phyloP scores from a whole-genome alignment of 106 monocot genomes.

The Chionographis japonica region DNA sequence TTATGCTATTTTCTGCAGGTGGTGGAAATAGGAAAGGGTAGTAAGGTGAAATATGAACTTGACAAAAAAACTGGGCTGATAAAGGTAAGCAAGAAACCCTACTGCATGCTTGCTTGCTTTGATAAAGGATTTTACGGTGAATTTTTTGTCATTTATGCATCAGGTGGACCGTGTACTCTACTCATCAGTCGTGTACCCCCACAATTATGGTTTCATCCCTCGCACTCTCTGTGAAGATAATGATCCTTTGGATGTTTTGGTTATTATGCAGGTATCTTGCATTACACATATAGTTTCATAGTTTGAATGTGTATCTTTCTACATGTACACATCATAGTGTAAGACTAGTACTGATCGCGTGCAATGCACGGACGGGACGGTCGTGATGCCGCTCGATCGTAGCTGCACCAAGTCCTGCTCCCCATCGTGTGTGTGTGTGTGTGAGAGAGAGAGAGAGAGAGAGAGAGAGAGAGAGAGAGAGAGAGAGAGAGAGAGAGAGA shows the following conservation, averaged over 20 bases:
- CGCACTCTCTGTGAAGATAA: constrained; percentile 87
- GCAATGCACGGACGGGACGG: too few species aligned
- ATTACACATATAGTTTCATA: neutral
- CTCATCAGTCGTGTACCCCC: constrained; percentile 91
- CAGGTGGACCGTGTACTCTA: constrained; percentile 86
- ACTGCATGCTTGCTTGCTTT: neutral
- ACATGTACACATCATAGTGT: too few species aligned
- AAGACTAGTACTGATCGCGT: too few species aligned
- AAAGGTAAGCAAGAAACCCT: constrained; percentile 33
- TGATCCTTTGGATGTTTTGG: constrained; percentile 83
- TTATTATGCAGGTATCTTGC: constrained; percentile 77
- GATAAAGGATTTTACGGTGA: neutral
- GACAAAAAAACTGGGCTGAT: constrained; percentile 91
- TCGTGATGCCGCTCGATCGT: too few species aligned
- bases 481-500: too few species aligned
- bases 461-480: too few species aligned
- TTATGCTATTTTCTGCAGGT: constrained; percentile 41
- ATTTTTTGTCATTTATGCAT: constrained; percentile 10
- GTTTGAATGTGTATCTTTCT: neutral
- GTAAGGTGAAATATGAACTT: constrained; percentile 93
- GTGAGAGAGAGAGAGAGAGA: too few species aligned
- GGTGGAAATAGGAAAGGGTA: constrained; percentile 80
- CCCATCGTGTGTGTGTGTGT: too few species aligned
- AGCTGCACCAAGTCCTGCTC: too few species aligned
- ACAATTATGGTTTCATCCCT: constrained; percentile 91